Evolutionary conservation across 192 early-diverging fungal genomes (phyloP), one percentile per base, ranked within the genome.

Genomic region (Coemansia sp.): DNA sequence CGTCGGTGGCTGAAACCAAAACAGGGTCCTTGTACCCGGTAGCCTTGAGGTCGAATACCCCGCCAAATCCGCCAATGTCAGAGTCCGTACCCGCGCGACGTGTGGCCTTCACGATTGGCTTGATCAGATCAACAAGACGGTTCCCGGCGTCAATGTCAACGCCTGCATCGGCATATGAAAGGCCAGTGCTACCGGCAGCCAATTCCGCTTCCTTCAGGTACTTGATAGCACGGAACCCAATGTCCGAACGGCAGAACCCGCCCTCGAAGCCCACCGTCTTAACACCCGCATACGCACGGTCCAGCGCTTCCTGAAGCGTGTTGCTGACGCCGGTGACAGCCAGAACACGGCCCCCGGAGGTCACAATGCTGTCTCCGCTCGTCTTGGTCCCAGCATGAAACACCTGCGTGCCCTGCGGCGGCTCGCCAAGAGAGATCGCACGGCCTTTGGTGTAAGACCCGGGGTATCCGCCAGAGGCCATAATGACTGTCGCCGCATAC

Each of bases 51-150:
- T 99, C 98, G 83, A 99, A 99, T 16, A 96, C 76, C 32, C 96
- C 98, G 77, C 98, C 98, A 65, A 99, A 99, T 8, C 98, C 98
- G 61, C 98, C 98, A 71, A 99, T 93, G 57, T 96, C 97, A 11
- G 95, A 93, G 82, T 98, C 95, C 5, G 96, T 88, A 50, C 98
- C 98, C n/a, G 89, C 43, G 56, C 98, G 92, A 40, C 87, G 83
- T 50, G 98, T 99, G n/a, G 92, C 89, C 79, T 94, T 93, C 54
- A 99, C 94, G 13, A 93, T 83, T 18, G 94, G 88, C 86, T 98
- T 98, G 87, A 99, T 98, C 79, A 91, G 86, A 69, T 98, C 90
- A 6, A 99, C 97, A 45, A 99, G 85, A 16, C 88, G 74, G 87
- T 99, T 98, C 38, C 98, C 98, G 4, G 93, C 93, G 79, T 98